phyloP scores from a whole-genome alignment of 305 asterid species.

The Solanum aculeatissimum region DNA sequence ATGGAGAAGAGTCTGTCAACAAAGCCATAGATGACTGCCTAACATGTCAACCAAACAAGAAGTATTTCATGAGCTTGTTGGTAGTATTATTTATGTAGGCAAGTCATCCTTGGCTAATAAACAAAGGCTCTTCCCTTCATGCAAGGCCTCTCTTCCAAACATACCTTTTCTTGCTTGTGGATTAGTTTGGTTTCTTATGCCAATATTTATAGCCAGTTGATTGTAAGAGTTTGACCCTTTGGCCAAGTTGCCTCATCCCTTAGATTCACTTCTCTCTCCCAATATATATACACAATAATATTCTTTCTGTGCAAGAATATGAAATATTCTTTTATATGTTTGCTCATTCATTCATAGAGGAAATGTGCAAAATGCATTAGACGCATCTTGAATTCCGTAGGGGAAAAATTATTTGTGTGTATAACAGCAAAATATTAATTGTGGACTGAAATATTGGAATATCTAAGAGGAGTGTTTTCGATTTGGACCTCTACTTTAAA shows the following conservation, averaged over 20 bases:
- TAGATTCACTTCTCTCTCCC: neutral
- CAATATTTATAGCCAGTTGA: slow-evolving; percentile 8
- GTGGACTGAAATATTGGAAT: neutral
- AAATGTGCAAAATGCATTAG: neutral
- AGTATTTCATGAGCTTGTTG: neutral
- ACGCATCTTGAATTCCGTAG: neutral
- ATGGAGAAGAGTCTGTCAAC: slow-evolving; percentile 6
- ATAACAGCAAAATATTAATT: neutral
- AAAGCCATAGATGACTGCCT: slow-evolving; percentile 16
- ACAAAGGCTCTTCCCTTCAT: slow-evolving; percentile 13
- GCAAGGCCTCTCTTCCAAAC: slow-evolving; percentile 14
- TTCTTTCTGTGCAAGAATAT: neutral
- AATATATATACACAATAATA: neutral
- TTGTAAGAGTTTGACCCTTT: neutral
- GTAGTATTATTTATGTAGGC: slow-evolving; percentile 3
- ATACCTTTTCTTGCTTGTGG: neutral
- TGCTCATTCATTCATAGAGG: neutral
- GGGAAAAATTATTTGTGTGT: neutral
- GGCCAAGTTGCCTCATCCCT: slow-evolving; percentile 3
- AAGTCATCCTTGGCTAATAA: slow-evolving; percentile 25
- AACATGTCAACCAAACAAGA: neutral
- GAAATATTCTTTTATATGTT: neutral
- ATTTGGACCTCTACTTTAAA: neutral
- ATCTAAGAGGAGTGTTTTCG: neutral
- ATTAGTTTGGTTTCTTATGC: neutral